Conservation (phyloP, 176 grass and related monocot species). For the Carex myosuroides region DNA sequence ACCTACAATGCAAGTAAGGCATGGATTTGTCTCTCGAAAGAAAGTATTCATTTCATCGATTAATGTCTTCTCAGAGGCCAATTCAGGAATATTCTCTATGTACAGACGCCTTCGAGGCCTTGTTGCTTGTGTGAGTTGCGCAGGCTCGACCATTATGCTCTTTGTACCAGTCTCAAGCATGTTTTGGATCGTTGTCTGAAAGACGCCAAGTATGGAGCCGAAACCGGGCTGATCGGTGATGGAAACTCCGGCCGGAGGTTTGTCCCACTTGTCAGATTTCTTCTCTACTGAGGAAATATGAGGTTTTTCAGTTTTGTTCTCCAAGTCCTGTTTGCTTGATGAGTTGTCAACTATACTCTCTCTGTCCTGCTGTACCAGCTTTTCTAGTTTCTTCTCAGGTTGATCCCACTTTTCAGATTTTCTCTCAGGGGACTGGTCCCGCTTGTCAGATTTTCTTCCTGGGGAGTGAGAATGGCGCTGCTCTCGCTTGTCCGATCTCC, state of each 20-base stretch:
- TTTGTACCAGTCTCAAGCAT: conserved; percentile 34
- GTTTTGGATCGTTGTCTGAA: conserved; percentile 18
- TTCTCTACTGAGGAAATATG: not conserved
- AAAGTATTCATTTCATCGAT: conserved; percentile 76
- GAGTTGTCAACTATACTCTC: not conserved
- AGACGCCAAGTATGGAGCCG: conserved; percentile 22
- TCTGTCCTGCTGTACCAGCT: not conserved
- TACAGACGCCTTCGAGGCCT: conserved; percentile 64
- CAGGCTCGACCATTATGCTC: conserved; percentile 49
- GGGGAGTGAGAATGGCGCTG: not conserved
- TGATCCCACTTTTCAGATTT: conserved; percentile 19
- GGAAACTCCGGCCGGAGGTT: conserved; percentile 49
- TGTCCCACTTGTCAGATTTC: conserved; percentile 85
- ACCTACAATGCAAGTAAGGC: conserved; percentile 77
- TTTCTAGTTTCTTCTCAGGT: not conserved
- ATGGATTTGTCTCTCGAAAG: conserved; percentile 71
- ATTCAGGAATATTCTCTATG: conserved; percentile 75
- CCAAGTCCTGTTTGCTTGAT: not conserved
- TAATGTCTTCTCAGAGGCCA: conserved; percentile 55
- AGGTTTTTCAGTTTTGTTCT: conserved; percentile 7
- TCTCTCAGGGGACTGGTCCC: not conserved
- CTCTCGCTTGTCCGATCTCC: not conserved
- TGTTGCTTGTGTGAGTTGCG: conserved; percentile 90
- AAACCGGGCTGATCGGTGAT: conserved; percentile 31
- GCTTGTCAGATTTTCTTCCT: not conserved